These are phyloP conservation scores for Neckera pumila DNA, from an alignment of 225 moss, liverwort and hornwort genomes.

Conservation along the genomic window DNA sequence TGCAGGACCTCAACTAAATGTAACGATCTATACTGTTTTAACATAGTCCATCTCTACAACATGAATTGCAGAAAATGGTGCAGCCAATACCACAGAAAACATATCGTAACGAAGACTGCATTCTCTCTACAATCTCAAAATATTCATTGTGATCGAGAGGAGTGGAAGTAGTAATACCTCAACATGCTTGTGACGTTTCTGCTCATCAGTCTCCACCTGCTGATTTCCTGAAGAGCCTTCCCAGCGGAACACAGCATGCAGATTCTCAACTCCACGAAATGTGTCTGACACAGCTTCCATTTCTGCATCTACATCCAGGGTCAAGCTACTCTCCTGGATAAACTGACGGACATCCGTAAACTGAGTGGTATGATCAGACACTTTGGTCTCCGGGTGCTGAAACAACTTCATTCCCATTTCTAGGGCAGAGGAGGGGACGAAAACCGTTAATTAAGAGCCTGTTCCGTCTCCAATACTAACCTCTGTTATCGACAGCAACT, in stretches of 20 bases:
- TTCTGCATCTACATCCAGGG: slow-evolving; percentile 8
- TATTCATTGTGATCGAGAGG: neutral
- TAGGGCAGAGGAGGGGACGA: neutral
- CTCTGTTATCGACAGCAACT: neutral
- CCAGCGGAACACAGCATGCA: slow-evolving; percentile 11
- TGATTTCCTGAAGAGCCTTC: neutral
- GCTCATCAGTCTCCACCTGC: neutral
- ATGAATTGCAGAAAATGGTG: neutral
- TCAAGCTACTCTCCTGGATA: slow-evolving; percentile 8
- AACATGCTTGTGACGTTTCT: neutral
- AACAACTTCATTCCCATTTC: slow-evolving; percentile 17
- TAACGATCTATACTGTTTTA: neutral
- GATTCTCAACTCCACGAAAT: slow-evolving; percentile 24
- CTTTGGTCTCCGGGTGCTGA: neutral
- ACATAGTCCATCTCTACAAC: too few species aligned
- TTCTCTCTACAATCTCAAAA: neutral
- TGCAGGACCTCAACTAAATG: neutral
- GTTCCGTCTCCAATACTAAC: neutral
- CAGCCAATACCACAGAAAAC: neutral
- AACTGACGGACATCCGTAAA: slow-evolving; percentile 8
- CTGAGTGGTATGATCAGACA: neutral
- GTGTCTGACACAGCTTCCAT: slow-evolving; percentile 16
- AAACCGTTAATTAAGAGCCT: neutral
- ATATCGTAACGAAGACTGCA: neutral
- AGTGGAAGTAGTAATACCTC: neutral